Percentiles rank a stretch among this genome's conserved stretches.
These are phyloP conservation scores for Triadica sebifera DNA, from an alignment of 345 rosid species.

Conservation along the genomic window DNA sequence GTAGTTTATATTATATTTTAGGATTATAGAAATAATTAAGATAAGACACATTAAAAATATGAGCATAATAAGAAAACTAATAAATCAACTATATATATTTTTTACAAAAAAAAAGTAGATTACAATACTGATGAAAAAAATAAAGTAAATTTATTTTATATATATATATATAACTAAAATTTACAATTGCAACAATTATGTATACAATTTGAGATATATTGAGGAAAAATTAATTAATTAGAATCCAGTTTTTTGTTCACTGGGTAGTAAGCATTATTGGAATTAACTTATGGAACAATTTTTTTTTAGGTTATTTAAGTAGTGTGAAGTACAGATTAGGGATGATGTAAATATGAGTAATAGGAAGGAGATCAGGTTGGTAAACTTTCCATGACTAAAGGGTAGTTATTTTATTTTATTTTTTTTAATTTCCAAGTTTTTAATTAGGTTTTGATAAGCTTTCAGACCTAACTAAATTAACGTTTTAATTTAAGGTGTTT, in stretches of 20 bases:
- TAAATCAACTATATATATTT: no score
- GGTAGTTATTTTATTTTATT: conserved; percentile 8
- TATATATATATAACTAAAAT: no score
- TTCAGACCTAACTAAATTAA: conserved; percentile 41
- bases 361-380: conserved; percentile 12
- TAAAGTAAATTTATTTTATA: no score
- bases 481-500: conserved; percentile 1
- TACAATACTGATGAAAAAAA: no score
- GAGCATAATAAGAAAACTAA: no score
- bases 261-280: neutral
- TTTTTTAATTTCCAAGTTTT: neutral
- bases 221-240: neutral
- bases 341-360: neutral
- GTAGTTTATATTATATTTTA: no score
- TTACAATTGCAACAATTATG: no score
- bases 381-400: conserved; percentile 15
- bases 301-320: neutral
- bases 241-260: neutral
- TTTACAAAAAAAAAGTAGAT: no score
- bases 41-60: no score
- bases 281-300: no score
- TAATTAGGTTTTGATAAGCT: conserved; percentile 28
- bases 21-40: no score
- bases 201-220: no score
- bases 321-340: neutral